Conservation (phyloP, 192 early-diverging fungal species). For the Umbelopsis sp. region DNA sequence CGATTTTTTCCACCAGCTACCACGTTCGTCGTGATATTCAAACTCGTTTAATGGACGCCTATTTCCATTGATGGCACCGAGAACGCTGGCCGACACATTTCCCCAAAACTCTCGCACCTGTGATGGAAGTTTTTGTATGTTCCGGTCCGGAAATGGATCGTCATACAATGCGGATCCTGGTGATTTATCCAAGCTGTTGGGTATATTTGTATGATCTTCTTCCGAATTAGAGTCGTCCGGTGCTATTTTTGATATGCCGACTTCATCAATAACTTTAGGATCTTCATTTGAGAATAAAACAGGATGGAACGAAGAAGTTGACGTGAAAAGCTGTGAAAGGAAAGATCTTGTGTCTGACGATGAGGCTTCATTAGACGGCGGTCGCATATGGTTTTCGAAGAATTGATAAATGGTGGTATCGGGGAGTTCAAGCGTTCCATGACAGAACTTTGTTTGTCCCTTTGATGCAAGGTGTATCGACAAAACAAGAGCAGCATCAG, state of each 20-base stretch:
- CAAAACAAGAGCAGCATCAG: conserved; percentile 5
- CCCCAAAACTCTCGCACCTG: conserved; percentile 18
- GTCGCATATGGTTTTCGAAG: background rate
- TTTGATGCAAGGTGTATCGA: conserved; percentile 4
- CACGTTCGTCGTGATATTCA: conserved; percentile 5
- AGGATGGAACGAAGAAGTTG: background rate
- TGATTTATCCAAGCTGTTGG: background rate
- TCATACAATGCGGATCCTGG: background rate
- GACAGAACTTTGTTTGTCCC: background rate
- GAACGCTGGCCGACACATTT: conserved; percentile 5
- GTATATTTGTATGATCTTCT: background rate
- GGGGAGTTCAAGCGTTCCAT: background rate
- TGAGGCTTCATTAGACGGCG: background rate
- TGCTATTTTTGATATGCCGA: background rate
- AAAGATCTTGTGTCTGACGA: background rate
- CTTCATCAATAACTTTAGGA: background rate
- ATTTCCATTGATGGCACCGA: background rate
- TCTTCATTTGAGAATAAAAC: background rate
- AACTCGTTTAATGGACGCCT: background rate
- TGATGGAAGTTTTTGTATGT: background rate
- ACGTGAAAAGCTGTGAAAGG: background rate
- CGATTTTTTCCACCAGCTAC: conserved; percentile 1
- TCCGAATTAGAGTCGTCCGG: background rate
- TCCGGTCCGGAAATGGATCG: background rate
- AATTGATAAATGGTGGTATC: background rate